Percentiles rank a stretch among this genome's conserved stretches.
Conservation (phyloP, 2,329 filamentous ascomycete genomes). For the Pseudocercospora ulei region DNA sequence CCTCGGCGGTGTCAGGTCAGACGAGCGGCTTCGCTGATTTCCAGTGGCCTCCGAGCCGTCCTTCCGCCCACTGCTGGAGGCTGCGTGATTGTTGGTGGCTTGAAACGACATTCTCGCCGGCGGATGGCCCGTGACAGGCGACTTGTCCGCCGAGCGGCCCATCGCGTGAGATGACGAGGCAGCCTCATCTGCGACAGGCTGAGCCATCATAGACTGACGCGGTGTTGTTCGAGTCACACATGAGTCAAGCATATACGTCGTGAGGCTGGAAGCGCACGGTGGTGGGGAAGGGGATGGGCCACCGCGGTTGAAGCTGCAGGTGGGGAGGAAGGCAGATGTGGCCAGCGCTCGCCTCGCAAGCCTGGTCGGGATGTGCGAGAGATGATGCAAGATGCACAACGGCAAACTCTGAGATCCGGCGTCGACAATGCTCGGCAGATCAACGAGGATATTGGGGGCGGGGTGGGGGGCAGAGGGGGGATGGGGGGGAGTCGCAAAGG, state of each 20-base stretch:
- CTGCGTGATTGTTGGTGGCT: slow-evolving; percentile 24
- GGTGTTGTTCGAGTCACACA: slow-evolving; percentile 16
- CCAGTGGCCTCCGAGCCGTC: slow-evolving; percentile 16
- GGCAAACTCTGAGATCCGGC: background rate
- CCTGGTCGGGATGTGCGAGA: too few species aligned
- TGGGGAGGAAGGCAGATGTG: slow-evolving; percentile 2
- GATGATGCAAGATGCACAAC: slow-evolving; percentile 1
- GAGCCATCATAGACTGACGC: slow-evolving; percentile 21
- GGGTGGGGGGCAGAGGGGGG: slow-evolving; percentile 2
- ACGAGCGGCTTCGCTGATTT: slow-evolving; percentile 17
- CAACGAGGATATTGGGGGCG: slow-evolving; percentile 1
- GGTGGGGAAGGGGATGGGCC: background rate
- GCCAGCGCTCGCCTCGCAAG: too few species aligned
- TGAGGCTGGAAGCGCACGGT: too few species aligned
- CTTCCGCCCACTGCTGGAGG: slow-evolving; percentile 18
- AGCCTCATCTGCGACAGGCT: slow-evolving; percentile 19
- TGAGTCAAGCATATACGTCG: too few species aligned
- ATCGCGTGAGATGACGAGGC: slow-evolving; percentile 15
- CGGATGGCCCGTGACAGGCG: slow-evolving; percentile 18
- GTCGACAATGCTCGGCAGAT: slow-evolving; percentile 1
- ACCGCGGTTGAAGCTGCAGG: slow-evolving; percentile 2
- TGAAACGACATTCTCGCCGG: slow-evolving; percentile 22
- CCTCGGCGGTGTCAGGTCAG: slow-evolving; percentile 23
- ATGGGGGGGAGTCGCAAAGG: background rate
- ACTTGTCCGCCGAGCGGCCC: slow-evolving; percentile 9